A percentile compares a stretch with the other conserved stretches of the same genome.
These are phyloP conservation scores for Andrographis paniculata DNA, from an alignment of 305 asterid genomes.

Conservation along the genomic window DNA sequence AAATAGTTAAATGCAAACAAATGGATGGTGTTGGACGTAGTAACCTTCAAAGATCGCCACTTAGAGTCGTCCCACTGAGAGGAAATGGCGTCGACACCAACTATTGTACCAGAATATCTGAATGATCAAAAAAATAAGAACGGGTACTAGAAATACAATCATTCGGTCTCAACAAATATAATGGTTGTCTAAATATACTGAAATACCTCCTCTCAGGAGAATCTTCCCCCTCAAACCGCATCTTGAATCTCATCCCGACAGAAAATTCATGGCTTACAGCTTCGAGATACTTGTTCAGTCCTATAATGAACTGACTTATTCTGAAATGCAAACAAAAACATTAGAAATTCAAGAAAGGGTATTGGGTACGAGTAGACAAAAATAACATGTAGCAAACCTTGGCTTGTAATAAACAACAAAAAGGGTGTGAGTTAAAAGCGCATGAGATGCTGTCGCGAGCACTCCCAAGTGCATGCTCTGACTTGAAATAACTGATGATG, in stretches of 20 bases:
- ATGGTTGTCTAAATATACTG: too few relatives aligned
- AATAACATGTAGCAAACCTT: constrained; percentile 31
- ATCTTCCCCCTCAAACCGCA: constrained; percentile 85
- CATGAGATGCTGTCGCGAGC: constrained; percentile 89
- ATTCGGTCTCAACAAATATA: too few relatives aligned
- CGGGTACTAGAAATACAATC: too few relatives aligned
- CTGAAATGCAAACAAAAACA: constrained; percentile 27
- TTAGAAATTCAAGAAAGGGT: not conserved
- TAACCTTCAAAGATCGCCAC: constrained; percentile 89
- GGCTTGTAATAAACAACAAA: constrained; percentile 82
- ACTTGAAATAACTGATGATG: constrained; percentile 75
- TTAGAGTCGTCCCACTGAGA: constrained; percentile 60
- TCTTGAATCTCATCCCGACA: constrained; percentile 77
- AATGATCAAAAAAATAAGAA: too few relatives aligned
- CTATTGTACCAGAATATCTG: constrained; percentile 79
- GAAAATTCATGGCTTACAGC: constrained; percentile 39
- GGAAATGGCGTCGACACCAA: constrained; percentile 58
- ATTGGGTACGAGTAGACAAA: not conserved
- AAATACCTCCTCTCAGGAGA: constrained; percentile 73
- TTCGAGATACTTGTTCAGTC: constrained; percentile 67
- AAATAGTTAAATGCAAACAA: not conserved
- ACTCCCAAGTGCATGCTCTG: constrained; percentile 94
- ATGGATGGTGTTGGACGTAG: not conserved
- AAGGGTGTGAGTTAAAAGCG: constrained; percentile 50
- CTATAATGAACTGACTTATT: constrained; percentile 68